A percentile compares a stretch with the other conserved stretches of the same genome.
Evolutionary conservation across 139 green algal species (phyloP).

Genomic region (Tetraselmis striata): DNA sequence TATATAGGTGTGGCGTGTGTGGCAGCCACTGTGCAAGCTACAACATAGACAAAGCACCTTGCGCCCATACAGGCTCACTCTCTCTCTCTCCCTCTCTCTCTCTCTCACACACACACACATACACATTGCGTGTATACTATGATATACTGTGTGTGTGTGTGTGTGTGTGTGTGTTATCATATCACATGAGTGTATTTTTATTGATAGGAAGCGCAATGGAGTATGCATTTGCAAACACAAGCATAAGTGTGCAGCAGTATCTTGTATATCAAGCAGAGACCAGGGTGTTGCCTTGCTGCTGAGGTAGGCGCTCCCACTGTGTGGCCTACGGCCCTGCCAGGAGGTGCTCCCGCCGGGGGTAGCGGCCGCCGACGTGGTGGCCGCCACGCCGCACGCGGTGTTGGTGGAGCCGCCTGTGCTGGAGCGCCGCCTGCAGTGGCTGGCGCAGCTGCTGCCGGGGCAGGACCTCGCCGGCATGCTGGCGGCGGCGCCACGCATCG

Average conservation of each 20-base stretch:
- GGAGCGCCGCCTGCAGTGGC: background rate
- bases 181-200: too few relatives aligned
- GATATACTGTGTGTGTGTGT: too few relatives aligned
- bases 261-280: background rate
- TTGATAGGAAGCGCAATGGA: too few relatives aligned
- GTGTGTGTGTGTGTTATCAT: too few relatives aligned
- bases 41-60: too few relatives aligned
- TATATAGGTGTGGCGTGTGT: too few relatives aligned
- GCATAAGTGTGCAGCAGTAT: background rate
- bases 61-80: too few relatives aligned
- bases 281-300: too few relatives aligned
- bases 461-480: background rate
- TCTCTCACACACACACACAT: too few relatives aligned
- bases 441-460: background rate
- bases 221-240: too few relatives aligned
- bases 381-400: background rate
- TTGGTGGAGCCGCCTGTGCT: background rate
- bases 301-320: too few relatives aligned
- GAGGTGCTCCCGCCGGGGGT: background rate
- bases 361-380: background rate
- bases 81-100: background rate
- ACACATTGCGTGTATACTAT: too few relatives aligned
- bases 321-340: background rate
- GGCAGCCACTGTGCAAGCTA: background rate
- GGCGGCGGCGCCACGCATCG: background rate